Percentiles rank a stretch among this genome's conserved stretches.
These are phyloP conservation scores for Diaporthe citrichinensis DNA, from an alignment of 2,329 filamentous ascomycete genomes.

Conservation along the genomic window DNA sequence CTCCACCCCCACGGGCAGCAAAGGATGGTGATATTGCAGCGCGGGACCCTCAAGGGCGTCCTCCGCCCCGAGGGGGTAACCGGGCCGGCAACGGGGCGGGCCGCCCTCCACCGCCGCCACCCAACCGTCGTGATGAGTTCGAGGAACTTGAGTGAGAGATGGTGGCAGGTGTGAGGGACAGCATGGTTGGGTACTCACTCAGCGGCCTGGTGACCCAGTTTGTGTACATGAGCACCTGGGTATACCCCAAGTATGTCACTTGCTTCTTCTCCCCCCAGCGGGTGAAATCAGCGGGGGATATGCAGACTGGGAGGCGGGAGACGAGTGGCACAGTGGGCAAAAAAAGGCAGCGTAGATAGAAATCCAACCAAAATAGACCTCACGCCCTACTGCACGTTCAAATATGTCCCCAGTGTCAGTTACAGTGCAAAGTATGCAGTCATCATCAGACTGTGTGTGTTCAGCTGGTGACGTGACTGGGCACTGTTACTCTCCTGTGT, in stretches of 20 bases:
- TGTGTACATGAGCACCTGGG: no score
- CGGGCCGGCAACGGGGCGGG: neutral
- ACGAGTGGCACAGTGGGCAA: neutral
- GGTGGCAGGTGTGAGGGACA: neutral
- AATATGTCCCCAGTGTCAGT: neutral
- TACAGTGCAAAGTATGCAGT: no score
- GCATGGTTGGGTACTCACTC: neutral
- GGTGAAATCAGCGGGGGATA: neutral
- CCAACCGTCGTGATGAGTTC: conserved; percentile 2
- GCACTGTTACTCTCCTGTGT: no score
- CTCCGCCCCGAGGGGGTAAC: neutral
- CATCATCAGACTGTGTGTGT: no score
- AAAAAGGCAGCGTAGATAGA: neutral
- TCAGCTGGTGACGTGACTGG: no score
- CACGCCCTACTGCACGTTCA: neutral
- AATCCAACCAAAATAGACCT: neutral
- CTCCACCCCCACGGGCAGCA: neutral
- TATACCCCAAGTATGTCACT: neutral
- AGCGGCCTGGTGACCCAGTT: neutral
- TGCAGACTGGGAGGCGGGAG: neutral
- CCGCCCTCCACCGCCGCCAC: conserved; percentile 9
- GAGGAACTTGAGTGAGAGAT: neutral
- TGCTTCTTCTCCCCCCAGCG: neutral
- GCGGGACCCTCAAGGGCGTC: neutral
- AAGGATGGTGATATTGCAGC: neutral